Evolutionary conservation across 176 grass and related monocot species (phyloP), one percentile per base, ranked within the genome.

Genomic region (Musa itinerans): DNA sequence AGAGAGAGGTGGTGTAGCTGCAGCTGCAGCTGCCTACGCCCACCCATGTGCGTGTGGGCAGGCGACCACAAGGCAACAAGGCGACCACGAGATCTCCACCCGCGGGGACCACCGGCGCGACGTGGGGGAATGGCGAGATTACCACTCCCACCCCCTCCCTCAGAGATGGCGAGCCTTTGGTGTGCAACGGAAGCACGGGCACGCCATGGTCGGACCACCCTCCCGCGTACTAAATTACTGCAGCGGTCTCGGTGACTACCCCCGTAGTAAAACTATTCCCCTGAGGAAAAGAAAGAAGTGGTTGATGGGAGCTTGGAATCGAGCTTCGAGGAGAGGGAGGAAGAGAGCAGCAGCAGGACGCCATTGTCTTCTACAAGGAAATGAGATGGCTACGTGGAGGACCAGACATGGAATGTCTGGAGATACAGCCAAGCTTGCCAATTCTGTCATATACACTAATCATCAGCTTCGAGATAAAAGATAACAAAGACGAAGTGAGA

Each of bases 391-490:
- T 13, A 22, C 9, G 17, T 20, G 21, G 63, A 26, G 63, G 23
- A 61, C n/a, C 19, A 17, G 54, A 74, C 72, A 75, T 75, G 53
- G 73, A 75, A 75, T 75, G 73, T 75, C 53, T 75, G 73, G 25
- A 43, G 26, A 61, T 61, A 48, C 17, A n/a, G 25, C 25, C 73
- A 48, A 61, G 25, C 4, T 75, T 59, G 9, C 26, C 27, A 11
- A 49, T n/a, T 15, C 27, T 50, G 9, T 48, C 6, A 70, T 23
- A 6, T 43, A 0, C 26, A 69, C 26, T 9, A n/a, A n/a, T 20
- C 58, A 20, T 62, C 17, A 17, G 19, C 58, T 17, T 62, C 8
- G 58, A 21, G 17, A 17, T 34, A n/a, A n/a, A n/a, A n/a, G 19
- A 62, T 9, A 20, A 62, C 8, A 62, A 9, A 21, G 58, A 62